Percentiles rank a stretch among this genome's conserved stretches.
Evolutionary conservation across 371 early-diverging fungal genomes (phyloP).

Genomic region (Smittium culicis): DNA sequence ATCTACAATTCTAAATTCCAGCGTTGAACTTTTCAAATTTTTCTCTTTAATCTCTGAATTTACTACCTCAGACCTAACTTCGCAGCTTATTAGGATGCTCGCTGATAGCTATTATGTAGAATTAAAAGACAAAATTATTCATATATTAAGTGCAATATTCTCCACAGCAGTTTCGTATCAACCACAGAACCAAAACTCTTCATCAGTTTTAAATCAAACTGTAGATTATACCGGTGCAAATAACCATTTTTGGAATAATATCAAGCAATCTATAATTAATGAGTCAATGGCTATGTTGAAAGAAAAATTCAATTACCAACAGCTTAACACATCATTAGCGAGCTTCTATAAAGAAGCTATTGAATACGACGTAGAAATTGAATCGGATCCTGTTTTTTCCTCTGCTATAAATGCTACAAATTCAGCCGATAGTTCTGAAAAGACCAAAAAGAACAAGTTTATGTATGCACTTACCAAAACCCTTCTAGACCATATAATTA

Average conservation of each 20-base stretch:
- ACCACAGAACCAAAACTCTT: neutral
- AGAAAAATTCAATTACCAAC: neutral
- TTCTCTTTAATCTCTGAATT: neutral
- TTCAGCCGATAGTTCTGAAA: neutral
- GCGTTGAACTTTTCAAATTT: neutral
- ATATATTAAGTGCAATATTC: neutral
- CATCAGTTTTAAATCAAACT: neutral
- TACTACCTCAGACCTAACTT: neutral
- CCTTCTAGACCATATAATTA: neutral
- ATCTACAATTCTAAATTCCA: neutral
- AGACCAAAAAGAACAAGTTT: neutral
- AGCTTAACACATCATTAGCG: neutral
- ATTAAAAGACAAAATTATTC: neutral
- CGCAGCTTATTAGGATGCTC: neutral
- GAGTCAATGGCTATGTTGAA: neutral
- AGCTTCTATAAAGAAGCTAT: neutral
- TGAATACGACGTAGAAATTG: neutral
- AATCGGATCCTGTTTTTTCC: neutral
- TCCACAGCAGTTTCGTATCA: neutral
- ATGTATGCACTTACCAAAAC: neutral
- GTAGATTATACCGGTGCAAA: neutral
- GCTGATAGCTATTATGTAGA: neutral
- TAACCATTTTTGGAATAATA: neutral
- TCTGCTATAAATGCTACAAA: neutral
- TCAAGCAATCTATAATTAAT: neutral